Evolutionary conservation across 257 asterid species (phyloP).

Genomic region (Nicotiana paniculata): DNA sequence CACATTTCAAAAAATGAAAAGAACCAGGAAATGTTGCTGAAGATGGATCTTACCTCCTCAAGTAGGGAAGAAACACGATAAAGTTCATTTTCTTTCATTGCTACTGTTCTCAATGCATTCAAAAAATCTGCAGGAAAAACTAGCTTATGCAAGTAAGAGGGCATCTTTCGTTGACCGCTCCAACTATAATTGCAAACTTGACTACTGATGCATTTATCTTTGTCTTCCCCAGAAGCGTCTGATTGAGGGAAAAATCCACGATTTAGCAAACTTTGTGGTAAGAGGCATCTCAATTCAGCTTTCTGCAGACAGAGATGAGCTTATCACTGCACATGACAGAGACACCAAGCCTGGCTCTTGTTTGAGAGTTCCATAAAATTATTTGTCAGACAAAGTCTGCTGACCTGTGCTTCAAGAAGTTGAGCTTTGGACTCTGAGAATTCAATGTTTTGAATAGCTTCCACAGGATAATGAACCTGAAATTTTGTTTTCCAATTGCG

Average conservation of each 20-base stretch:
- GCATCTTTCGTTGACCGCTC: slow-evolving; percentile 70
- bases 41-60: slow-evolving; percentile 53
- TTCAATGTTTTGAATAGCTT: slow-evolving; percentile 58
- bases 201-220: slow-evolving; percentile 13
- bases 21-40: background rate
- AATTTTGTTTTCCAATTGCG: background rate
- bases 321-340: slow-evolving; percentile 8
- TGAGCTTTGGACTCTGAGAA: slow-evolving; percentile 70
- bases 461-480: slow-evolving; percentile 81
- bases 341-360: background rate
- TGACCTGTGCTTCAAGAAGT: slow-evolving; percentile 93
- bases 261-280: slow-evolving; percentile 58
- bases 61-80: slow-evolving; percentile 65
- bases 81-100: slow-evolving; percentile 74
- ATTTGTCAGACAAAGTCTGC: slow-evolving; percentile 1
- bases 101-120: slow-evolving; percentile 72
- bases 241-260: slow-evolving; percentile 65
- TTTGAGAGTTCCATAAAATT: slow-evolving; percentile 1
- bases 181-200: slow-evolving; percentile 49
- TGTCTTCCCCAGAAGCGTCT: slow-evolving; percentile 23
- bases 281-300: slow-evolving; percentile 75
- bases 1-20: background rate
- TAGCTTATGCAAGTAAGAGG: slow-evolving; percentile 57
- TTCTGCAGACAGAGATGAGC: slow-evolving; percentile 42
- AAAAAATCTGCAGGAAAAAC: slow-evolving; percentile 84